Evolutionary conservation across 805 yeast species (phyloP).

Genomic region (Tetrapisispora pingtungensis): DNA sequence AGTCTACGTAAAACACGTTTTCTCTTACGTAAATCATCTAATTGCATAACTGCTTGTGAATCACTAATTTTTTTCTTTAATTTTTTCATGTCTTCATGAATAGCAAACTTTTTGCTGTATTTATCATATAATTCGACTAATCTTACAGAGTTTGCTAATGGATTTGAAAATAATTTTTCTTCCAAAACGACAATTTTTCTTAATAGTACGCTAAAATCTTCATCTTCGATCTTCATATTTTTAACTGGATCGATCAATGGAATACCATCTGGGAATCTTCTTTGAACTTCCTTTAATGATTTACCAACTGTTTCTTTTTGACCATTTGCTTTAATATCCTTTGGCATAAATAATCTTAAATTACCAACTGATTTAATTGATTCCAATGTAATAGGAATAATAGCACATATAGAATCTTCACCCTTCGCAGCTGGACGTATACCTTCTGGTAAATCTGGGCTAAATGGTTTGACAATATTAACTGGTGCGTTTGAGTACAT

Average conservation of each 20-base stretch:
- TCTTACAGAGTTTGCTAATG: slow-evolving; percentile 51
- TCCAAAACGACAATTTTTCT: slow-evolving; percentile 78
- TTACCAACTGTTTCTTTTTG: slow-evolving; percentile 54
- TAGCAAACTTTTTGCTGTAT: slow-evolving; percentile 53
- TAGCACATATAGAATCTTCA: slow-evolving; percentile 63
- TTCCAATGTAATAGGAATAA: slow-evolving; percentile 75
- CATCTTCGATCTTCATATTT: slow-evolving; percentile 86
- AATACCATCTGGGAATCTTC: slow-evolving; percentile 81
- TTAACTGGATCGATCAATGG: slow-evolving; percentile 87
- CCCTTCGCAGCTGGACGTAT: slow-evolving; percentile 72
- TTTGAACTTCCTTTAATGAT: slow-evolving; percentile 68
- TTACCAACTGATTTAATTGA: slow-evolving; percentile 70
- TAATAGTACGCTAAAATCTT: slow-evolving; percentile 58
- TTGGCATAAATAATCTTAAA: slow-evolving; percentile 71
- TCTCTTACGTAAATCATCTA: slow-evolving; percentile 88
- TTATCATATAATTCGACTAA: slow-evolving; percentile 52
- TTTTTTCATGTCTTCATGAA: slow-evolving; percentile 48
- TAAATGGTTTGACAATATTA: slow-evolving; percentile 64
- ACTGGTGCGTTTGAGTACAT: slow-evolving; percentile 80
- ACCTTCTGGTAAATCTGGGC: slow-evolving; percentile 76
- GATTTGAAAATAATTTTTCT: slow-evolving; percentile 59
- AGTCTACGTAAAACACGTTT: slow-evolving; percentile 86
- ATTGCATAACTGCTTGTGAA: slow-evolving; percentile 84
- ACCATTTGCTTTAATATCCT: slow-evolving; percentile 54
- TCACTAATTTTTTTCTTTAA: slow-evolving; percentile 60